These are phyloP conservation scores for Neopestalotiopsis sp. DNA, from an alignment of 2,329 filamentous ascomycete species.

Conservation along the genomic window DNA sequence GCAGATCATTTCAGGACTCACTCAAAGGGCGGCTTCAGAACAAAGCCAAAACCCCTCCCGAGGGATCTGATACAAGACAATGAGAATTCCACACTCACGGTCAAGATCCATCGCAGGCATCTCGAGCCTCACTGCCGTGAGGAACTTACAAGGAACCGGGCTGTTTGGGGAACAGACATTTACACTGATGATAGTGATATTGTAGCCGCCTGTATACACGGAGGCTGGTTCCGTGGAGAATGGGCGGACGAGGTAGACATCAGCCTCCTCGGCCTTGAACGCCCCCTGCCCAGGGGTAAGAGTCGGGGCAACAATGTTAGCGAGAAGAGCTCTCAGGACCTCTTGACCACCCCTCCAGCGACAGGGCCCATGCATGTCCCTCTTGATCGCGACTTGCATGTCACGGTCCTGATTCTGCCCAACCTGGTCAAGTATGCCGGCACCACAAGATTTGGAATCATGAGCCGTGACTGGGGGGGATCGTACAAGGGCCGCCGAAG, in stretches of 20 bases:
- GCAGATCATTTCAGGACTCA: slow-evolving; percentile 53
- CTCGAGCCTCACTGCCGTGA: slow-evolving; percentile 73
- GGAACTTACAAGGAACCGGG: slow-evolving; percentile 80
- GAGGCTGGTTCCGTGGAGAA: slow-evolving; percentile 88
- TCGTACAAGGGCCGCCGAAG: slow-evolving; percentile 47
- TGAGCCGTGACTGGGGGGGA: slow-evolving; percentile 78
- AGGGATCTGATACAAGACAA: slow-evolving; percentile 73
- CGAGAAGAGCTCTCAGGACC: slow-evolving; percentile 42
- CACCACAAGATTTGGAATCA: slow-evolving; percentile 79
- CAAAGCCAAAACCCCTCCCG: slow-evolving; percentile 75
- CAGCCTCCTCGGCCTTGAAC: slow-evolving; percentile 65
- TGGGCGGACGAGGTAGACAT: slow-evolving; percentile 82
- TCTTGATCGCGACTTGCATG: slow-evolving; percentile 78
- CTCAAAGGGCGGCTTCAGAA: slow-evolving; percentile 50
- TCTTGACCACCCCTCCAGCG: slow-evolving; percentile 59
- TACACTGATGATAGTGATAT: slow-evolving; percentile 97
- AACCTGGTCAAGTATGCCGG: slow-evolving; percentile 77
- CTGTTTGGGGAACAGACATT: slow-evolving; percentile 91
- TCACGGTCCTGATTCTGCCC: slow-evolving; percentile 85
- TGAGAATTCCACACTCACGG: slow-evolving; percentile 88
- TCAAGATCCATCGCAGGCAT: slow-evolving; percentile 84
- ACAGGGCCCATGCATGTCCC: slow-evolving; percentile 69
- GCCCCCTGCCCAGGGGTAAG: slow-evolving; percentile 40
- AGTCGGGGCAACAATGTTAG: slow-evolving; percentile 32
- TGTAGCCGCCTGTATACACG: slow-evolving; percentile 90